Evolutionary conservation across 2,329 filamentous ascomycete species (phyloP), one percentile per base, ranked within the genome.

Genomic region (Neofusicoccum umdonicola): DNA sequence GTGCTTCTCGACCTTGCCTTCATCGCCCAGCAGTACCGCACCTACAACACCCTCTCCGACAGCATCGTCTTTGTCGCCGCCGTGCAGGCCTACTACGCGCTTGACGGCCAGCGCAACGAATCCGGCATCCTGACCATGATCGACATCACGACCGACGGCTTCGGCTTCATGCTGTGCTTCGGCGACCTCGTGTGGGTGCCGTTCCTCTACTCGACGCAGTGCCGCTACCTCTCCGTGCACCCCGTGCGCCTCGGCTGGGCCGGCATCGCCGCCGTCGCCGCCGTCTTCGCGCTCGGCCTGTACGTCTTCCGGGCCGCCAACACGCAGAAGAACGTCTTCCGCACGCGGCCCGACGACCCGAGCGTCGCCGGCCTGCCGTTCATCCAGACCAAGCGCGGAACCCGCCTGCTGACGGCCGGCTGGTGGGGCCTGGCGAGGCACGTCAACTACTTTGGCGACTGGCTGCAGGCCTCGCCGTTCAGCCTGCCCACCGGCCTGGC

Each of bases 371-470:
- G 97, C 73, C 87, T 97, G 69, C 87, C 90, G 74, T 96, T 90
- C 77, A 93, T 98, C 66, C 83, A 94, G 80, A 98, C 94, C 11
- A 87, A 88, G 73, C 84, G 87, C 2, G 94, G 94, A 62, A 93
- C 90, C 64, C 90, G 89, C 69, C 85, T 97, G 39, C 84, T 97
- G 68, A 88, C 88, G 3, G 90, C 90, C 0, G 94, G 94, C 64
- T 98, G 94, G 94, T 97, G 94, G 94, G 94, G 94, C 51, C 82
- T 87, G 27, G 90, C 93, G 0, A 87, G 94, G 51, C 94, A 98
- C 79, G 94, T 97, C 83, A 98, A 97, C 81, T 97, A 98, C 79
- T 80, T 96, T 1, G 94, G 93, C 61, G 94, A 98, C 80, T 97
- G 93, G 93, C 84, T 95, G 69, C 93, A 96, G 87, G 87, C 90